Base-by-base conservation (phyloP, 768 basidiomycete species). In the Boletus sp. region DNA sequence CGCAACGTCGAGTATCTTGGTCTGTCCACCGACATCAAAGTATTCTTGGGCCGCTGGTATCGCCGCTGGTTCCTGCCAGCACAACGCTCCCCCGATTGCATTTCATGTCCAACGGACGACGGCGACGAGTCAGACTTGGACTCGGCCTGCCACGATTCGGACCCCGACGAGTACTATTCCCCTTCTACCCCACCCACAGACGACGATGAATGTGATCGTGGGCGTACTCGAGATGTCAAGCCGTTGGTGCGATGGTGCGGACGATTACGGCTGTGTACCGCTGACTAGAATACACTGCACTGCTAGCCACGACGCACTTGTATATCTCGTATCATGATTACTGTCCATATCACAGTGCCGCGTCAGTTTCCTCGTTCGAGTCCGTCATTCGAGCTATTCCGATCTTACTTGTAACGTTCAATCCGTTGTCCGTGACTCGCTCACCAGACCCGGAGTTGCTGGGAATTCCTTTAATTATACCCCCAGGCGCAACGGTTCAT, bases 1-100 rank as follows among this genome's bases (percentile, higher is more conserved):
- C 83, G 87, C 55, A 96, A 94, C 68, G 91, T 88, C 66, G 92
- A 95, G 66, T 95, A 91, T 65, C 84, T 96, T 46, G 87, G 84
- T 19, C 79, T 95, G 57, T 77, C 83, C 49, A 73, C 83, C 17
- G 85, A 88, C 41, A 83, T 94, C 70, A 93, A 90, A 67, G 70
- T 84, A 15, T 88, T 88, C 64, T 75, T 93, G 45, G 83, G 86
- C 0, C 77, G 75, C 53, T 94, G 88, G 87, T 91, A 88, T 70
- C 74, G 79, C 50, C 74, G 77, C 27, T 87, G 87, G 86, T 64
- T 82, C 41, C 73, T 80, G 47, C 71, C 77, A 14, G 19, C 57
- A 21, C 50, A 25, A 1, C 67, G 66, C 40, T 71, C 67, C 29
- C 64, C 65, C 40, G 61, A 54, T 33, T 57, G 59, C 39, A 53